Conservation (phyloP, 2,329 filamentous ascomycete species). For the Elsinoe batatas region DNA sequence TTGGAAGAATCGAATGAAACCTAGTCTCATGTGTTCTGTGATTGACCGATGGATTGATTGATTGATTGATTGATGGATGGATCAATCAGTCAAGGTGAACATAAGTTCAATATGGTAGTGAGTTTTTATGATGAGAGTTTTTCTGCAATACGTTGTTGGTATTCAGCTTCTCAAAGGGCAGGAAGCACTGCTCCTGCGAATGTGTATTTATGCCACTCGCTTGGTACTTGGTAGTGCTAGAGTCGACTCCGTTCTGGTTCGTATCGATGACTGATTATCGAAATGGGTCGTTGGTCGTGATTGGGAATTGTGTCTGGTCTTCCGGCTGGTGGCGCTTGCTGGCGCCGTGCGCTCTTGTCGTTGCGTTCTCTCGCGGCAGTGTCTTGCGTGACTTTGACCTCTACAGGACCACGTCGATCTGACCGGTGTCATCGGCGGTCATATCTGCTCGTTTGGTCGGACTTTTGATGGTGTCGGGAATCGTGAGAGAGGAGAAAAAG, state of each 20-base stretch:
- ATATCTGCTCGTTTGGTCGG: not conserved
- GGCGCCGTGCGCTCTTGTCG: not conserved
- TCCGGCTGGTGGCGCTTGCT: not conserved
- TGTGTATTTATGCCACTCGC: no score
- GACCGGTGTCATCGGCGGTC: not conserved
- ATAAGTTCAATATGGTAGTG: no score
- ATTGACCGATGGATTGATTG: no score
- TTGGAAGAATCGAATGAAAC: no score
- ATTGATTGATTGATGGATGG: conserved; percentile 5
- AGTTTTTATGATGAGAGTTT: no score
- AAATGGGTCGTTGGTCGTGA: not conserved
- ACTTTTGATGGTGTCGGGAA: not conserved
- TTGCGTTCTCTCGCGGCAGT: not conserved
- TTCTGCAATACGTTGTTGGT: no score
- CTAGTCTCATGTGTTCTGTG: not conserved
- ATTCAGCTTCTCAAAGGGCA: no score
- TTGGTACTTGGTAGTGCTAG: no score
- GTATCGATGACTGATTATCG: no score
- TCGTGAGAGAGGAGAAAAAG: not conserved
- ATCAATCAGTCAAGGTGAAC: not conserved
- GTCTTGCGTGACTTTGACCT: not conserved
- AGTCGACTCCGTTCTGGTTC: no score
- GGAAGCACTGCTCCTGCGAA: no score
- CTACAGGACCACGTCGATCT: not conserved
- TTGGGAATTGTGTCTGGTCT: not conserved